Evolutionary conservation across 73 alveolate genomes (phyloP).

Genomic region (Uronychia setigera): DNA sequence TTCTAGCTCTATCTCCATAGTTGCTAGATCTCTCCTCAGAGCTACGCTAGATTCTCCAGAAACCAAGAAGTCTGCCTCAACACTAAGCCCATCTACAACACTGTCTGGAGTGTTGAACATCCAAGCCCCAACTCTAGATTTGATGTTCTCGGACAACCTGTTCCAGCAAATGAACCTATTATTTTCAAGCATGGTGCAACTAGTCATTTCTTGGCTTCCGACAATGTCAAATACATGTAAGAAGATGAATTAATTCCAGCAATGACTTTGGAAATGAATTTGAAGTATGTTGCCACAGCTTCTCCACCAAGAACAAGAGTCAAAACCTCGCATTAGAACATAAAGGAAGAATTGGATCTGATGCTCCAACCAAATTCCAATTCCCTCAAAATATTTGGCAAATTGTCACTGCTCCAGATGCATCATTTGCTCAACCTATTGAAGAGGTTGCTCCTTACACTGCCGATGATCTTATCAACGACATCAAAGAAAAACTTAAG

Average conservation of each 20-base stretch:
- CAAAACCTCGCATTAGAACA: conserved; percentile 63
- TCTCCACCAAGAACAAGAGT: conserved; percentile 65
- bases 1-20: conserved; percentile 63
- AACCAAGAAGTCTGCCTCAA: conserved; percentile 80
- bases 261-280: conserved; percentile 87
- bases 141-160: conserved; percentile 71
- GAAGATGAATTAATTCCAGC: conserved; percentile 35
- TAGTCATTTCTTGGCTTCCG: conserved; percentile 74
- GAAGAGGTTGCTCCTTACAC: conserved; percentile 32
- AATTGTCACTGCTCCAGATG: conserved; percentile 64
- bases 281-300: conserved; percentile 80
- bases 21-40: conserved; percentile 70
- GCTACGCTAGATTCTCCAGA: conserved; percentile 77
- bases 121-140: conserved; percentile 65
- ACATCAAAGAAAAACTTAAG: conserved; percentile 37
- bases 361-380: conserved; percentile 62
- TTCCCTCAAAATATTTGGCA: conserved; percentile 59
- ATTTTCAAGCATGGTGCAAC: conserved; percentile 82
- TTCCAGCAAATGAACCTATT: conserved; percentile 67
- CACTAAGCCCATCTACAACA: conserved; percentile 63
- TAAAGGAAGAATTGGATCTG: conserved; percentile 60
- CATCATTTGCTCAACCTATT: conserved; percentile 47
- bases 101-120: conserved; percentile 81
- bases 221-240: conserved; percentile 25
- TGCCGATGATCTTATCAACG: conserved; percentile 50